Percentiles rank a stretch among this genome's conserved stretches.
phyloP scores from a whole-genome alignment of 169 alveolate species.

The Theileria equi region DNA sequence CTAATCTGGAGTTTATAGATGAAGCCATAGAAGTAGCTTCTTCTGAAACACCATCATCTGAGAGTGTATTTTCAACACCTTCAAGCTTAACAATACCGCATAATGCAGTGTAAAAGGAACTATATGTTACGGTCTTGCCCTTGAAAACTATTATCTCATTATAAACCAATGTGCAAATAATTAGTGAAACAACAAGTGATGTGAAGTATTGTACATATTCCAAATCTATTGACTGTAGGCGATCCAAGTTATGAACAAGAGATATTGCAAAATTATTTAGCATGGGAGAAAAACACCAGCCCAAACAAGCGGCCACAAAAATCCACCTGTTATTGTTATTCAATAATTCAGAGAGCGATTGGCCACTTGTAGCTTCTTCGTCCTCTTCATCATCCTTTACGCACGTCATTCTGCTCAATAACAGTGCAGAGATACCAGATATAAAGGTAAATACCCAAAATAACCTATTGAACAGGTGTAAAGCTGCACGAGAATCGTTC shows the following conservation, averaged over 20 bases:
- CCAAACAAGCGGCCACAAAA: not conserved
- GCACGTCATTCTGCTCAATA: not conserved
- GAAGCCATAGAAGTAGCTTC: not conserved
- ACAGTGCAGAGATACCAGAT: not conserved
- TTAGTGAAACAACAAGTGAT: not conserved
- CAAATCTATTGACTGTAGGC: conserved; percentile 1
- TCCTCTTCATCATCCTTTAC: not conserved
- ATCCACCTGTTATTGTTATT: not conserved
- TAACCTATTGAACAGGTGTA: not conserved
- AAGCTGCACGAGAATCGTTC: not conserved
- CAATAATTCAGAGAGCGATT: not conserved
- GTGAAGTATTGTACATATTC: not conserved
- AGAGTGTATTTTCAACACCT: not conserved
- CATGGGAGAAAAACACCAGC: conserved; percentile 16
- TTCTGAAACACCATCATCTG: not conserved
- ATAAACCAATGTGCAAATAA: not conserved
- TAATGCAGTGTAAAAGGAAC: not conserved
- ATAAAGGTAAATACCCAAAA: not conserved
- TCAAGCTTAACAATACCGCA: not conserved
- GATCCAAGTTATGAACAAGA: not conserved
- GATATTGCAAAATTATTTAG: not conserved
- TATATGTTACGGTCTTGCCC: not conserved
- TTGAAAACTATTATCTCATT: not conserved
- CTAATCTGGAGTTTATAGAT: conserved; percentile 2
- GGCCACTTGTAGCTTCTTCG: not conserved